Base-by-base conservation (phyloP, 257 asterid genomes). In the Echites panduratus region DNA sequence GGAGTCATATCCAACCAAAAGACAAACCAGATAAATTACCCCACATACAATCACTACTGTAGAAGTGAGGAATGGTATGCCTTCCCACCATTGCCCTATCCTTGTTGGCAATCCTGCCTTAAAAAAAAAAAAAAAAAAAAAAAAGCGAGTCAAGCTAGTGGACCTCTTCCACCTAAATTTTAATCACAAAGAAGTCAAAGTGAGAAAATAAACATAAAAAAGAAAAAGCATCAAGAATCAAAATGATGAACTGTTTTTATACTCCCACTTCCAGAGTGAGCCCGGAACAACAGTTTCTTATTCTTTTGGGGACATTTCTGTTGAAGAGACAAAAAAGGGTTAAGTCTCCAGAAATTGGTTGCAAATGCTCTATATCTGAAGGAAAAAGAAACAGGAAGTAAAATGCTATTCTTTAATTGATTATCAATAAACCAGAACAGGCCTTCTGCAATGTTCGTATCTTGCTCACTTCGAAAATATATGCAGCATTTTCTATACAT, bases 21-120 rank as follows among this genome's bases (percentile, higher is more conserved):
- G 86, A 75, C 98, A 88, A 72, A 92, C 84, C 87, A 95, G 80
- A 87, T 90, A 92, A 74, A 90, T 87, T 80, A 84, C 77, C 76
- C 92, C 93, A 81, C 98, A 95, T 76, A 87, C 84, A 75, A 78
- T 32, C 57, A 95, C 91, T 53, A 95, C 80, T 5, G 83, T 77
- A 24, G 98, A 95, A 50, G 99, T 89, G 73, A 95, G 71, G 70
- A 92, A 85, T 53, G 98, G 99, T 76, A 92, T 95, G 77, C 86
- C 90, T 72, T 89, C 98, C 99, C 98, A 95, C 97, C 98, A 95
- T 71, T 89, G 96, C 71, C 87, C 83, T 77, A 90, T 43, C 83
- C 99, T 87, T 59, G 99, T 92, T 38, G 85, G 84, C 70, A 92
- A 68, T 70, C 98, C 96, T 12, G 98, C 96, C 97, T 92, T 75